Base-by-base conservation (phyloP, 1,284 basidiomycete genomes). In the Trichosporon sp. region DNA sequence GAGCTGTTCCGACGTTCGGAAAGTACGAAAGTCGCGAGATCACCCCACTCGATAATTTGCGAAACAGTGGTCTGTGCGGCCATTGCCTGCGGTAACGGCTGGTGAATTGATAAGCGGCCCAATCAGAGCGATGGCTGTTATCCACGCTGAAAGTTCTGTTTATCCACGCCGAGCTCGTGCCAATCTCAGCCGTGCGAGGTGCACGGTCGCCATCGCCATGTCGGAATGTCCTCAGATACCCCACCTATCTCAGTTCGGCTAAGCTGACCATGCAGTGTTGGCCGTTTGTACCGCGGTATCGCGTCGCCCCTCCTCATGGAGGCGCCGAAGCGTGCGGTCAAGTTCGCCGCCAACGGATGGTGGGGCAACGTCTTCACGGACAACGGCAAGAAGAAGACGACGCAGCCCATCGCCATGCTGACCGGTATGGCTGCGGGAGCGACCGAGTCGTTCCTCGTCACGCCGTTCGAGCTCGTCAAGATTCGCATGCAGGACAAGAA, bases 401-500 rank as follows among this genome's bases (percentile, higher is more conserved):
- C 88, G 2, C 92, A 93, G 74, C 80, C 85, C 5, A 79, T 99
- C 31, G 92, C 94, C 8, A 85, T 95, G 68, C 73, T 94, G 56
- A 99, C 96, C 0, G 95, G 95, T 5, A 95, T 91, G 74, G 88
- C 86, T 57, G 95, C 95, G 3, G 95, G 96, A 68, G 95, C 95
- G 3, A 97, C 94, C 21, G 95, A 99, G 84, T 91, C 89, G 70
- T 87, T 96, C 72, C 89, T 83, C 58, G 83, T 84, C 58, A 94
- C 96, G 2, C 95, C 95, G 0, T 98, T 98, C 72, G 95, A 99
- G 81, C 87, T 97, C 23, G 95, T 98, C 72, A 98, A 99, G 82
- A 96, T 98, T 80, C 69, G 92, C 73, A 81, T 98, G 62, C 95
- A 98, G 82, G 93, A 95, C 81, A 95, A 95, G 81, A 83, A 86